Percentiles rank a stretch among this genome's conserved stretches.
phyloP scores from a whole-genome alignment of 441 rosid genomes.

The Cnidoscolus chayamansa region DNA sequence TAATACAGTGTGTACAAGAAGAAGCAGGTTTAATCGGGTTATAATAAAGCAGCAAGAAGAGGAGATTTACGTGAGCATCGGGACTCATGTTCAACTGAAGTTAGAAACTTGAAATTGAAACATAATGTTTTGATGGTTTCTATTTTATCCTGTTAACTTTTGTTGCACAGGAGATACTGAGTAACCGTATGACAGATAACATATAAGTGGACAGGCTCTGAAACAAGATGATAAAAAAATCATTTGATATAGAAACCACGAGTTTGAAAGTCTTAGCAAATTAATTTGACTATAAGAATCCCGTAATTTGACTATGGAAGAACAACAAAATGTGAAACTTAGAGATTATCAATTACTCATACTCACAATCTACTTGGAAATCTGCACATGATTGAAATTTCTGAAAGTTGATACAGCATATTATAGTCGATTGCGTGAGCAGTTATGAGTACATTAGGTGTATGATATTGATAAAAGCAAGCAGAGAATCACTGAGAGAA shows the following conservation, averaged over 20 bases:
- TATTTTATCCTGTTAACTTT: neutral
- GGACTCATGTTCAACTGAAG: neutral
- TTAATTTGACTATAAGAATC: neutral
- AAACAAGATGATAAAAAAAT: too few species aligned
- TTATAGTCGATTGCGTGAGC: neutral
- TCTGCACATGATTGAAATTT: neutral
- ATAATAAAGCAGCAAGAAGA: conserved; percentile 5
- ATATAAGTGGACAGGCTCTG: neutral
- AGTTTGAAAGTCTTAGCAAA: neutral
- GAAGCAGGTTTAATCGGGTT: neutral
- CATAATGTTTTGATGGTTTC: too few species aligned
- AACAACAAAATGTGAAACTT: neutral
- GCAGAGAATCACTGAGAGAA: neutral
- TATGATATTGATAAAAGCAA: neutral
- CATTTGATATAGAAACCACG: neutral
- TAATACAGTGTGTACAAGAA: neutral
- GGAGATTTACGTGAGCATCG: neutral
- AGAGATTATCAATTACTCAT: neutral
- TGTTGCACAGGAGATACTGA: neutral
- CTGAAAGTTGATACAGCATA: neutral
- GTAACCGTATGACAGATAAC: neutral
- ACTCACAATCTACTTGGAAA: neutral
- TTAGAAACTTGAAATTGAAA: neutral
- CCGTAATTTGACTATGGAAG: neutral
- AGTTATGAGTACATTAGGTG: neutral